Evolutionary conservation across 202 grass and related monocot genomes (phyloP), one percentile per base, ranked within the genome.

Genomic region (Panicum hallii): DNA sequence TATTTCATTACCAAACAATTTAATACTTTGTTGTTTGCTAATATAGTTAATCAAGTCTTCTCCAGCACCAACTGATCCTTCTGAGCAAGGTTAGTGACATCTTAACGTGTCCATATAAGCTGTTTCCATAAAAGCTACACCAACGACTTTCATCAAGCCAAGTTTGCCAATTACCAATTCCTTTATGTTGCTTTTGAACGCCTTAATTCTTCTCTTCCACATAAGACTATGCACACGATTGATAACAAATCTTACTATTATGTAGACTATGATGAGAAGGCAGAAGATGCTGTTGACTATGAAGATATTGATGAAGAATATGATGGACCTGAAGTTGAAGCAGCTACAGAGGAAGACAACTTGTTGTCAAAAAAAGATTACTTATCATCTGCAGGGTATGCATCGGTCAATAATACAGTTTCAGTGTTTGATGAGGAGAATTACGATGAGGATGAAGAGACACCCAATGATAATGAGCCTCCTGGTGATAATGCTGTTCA

Each of bases 251-350:
- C 11, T 13, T 87, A 36, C 49, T 82, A 9, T 72, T 92, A 67
- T 66, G 81, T 87, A 99, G 96, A 99, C 86, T 99, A 99, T 79
- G 93, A 95, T 88, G 96, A 95, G 88, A 99, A 99, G 81, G 96
- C 91, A 82, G 96, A 99, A 80, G 96, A 99, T 84, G 96, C 96
- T 84, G 84, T 99, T 72, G 88, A 99, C 80, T 99, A 99, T 82
- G 96, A 95, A 92, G 96, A 95, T 82, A 95, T 99, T 77, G 96
- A 99, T 87, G 96, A 99, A 85, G 91, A 95, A 78, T 99, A 99
- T 90, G 96, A 99, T 90, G 96, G 96, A 67, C 96, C 96, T 90
- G 96, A 98, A 89, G 85, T 95, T 81, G 90, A 99, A 80, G 82
- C 89, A 55, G 52, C 85, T 79, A 95, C 96, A 56, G 96, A 99